phyloP scores from a whole-genome alignment of 148 eudicot species.

The Dianthus caryophyllus region DNA sequence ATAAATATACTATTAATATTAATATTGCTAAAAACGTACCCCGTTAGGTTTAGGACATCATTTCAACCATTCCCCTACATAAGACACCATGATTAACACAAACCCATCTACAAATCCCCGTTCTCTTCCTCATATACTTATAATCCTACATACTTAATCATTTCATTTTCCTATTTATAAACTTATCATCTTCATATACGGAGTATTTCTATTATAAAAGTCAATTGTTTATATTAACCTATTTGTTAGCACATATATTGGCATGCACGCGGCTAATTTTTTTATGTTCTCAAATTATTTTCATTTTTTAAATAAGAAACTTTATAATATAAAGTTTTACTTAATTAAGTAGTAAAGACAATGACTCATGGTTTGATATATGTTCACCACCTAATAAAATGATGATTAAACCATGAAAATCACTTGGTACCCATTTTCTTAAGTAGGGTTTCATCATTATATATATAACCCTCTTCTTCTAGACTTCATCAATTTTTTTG shows the following conservation, averaged over 20 bases:
- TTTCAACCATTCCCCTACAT: constrained; percentile 32
- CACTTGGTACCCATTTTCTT: constrained; percentile 52
- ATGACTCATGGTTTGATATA: constrained; percentile 18
- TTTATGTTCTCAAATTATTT: neutral
- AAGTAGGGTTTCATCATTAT: constrained; percentile 45
- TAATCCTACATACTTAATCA: constrained; percentile 20
- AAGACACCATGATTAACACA: constrained; percentile 42
- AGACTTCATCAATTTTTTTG: constrained; percentile 26
- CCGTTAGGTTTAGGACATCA: constrained; percentile 33
- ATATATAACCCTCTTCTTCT: constrained; percentile 8
- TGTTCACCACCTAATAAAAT: constrained; percentile 48
- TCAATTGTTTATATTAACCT: neutral
- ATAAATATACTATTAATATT: too few relatives aligned
- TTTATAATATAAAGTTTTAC: neutral
- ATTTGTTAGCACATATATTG: neutral
- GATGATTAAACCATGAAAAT: constrained; percentile 30
- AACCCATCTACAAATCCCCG: constrained; percentile 20
- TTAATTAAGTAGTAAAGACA: constrained; percentile 10
- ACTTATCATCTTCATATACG: constrained; percentile 12
- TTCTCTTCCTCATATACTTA: neutral
- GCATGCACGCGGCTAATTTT: constrained; percentile 9
- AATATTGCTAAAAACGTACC: too few relatives aligned
- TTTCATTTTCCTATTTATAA: constrained; percentile 15
- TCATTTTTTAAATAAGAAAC: neutral
- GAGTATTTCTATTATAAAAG: neutral